phyloP scores from a whole-genome alignment of 2,329 filamentous ascomycete genomes.

The Aureobasidium sp. region DNA sequence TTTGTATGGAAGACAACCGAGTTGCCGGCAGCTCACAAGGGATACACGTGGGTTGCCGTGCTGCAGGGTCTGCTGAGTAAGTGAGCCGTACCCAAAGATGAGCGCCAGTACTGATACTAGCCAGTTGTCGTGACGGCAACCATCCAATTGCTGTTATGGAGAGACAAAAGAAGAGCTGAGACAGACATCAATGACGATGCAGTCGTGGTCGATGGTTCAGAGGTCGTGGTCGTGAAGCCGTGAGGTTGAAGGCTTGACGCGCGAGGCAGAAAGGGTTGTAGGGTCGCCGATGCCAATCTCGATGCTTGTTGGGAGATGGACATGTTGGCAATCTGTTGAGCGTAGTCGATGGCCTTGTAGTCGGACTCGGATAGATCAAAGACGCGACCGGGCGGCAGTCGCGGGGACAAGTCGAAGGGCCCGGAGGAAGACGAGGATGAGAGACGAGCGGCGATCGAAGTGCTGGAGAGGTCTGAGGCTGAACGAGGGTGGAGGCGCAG shows the following conservation, averaged over 20 bases:
- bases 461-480: too few relatives aligned
- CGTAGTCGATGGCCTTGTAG: too few relatives aligned
- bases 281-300: too few relatives aligned
- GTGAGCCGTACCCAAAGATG: neutral
- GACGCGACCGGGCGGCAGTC: too few relatives aligned
- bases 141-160: neutral
- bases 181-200: neutral
- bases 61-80: conserved; percentile 7
- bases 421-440: too few relatives aligned
- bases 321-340: too few relatives aligned
- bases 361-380: too few relatives aligned
- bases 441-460: too few relatives aligned
- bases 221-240: neutral
- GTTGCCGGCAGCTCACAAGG: neutral
- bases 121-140: neutral
- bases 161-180: neutral
- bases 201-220: neutral
- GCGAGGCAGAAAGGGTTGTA: neutral
- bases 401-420: too few relatives aligned
- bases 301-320: too few relatives aligned
- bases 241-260: neutral
- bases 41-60: neutral
- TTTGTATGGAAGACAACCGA: conserved; percentile 9
- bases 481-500: too few relatives aligned
- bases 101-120: neutral